phyloP scores from a whole-genome alignment of 2,329 filamentous ascomycete species.

The Cladosporium sp. region DNA sequence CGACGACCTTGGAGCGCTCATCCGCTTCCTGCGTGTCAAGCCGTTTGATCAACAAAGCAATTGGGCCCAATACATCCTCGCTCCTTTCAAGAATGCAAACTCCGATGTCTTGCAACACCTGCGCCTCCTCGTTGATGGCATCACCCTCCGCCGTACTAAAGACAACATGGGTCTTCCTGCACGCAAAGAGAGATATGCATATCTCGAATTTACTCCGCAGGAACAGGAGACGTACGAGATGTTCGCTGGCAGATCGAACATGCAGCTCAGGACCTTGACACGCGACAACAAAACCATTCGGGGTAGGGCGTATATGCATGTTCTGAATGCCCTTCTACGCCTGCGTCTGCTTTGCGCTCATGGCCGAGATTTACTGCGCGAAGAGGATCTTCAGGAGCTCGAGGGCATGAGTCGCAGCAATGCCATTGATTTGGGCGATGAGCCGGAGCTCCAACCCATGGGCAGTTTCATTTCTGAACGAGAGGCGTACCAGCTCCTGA shows the following conservation, averaged over 20 bases:
- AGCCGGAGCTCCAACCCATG: constrained; percentile 51
- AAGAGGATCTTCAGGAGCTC: constrained; percentile 74
- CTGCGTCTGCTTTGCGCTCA: constrained; percentile 89
- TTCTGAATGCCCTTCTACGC: constrained; percentile 84
- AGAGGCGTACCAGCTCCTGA: constrained; percentile 81
- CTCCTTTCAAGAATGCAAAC: constrained; percentile 83
- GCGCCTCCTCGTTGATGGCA: constrained; percentile 85
- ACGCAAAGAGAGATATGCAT: constrained; percentile 67
- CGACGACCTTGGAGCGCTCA: constrained; percentile 81
- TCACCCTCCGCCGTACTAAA: constrained; percentile 86
- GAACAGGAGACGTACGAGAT: constrained; percentile 78
- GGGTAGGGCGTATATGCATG: constrained; percentile 88
- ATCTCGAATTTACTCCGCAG: constrained; percentile 68
- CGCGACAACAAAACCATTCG: constrained; percentile 33
- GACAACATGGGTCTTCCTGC: constrained; percentile 81
- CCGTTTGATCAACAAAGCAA: constrained; percentile 76
- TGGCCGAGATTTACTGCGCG: constrained; percentile 82
- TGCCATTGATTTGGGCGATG: constrained; percentile 82
- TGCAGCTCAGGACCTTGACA: constrained; percentile 69
- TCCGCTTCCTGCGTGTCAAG: constrained; percentile 77
- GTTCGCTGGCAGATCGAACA: constrained; percentile 76
- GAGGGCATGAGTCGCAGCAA: constrained; percentile 67
- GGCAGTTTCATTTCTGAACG: constrained; percentile 58
- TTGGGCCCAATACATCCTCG: constrained; percentile 76
- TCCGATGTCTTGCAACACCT: constrained; percentile 79